Conservation (phyloP, 2,329 filamentous ascomycete genomes). For the Neocucurbitaria cava region DNA sequence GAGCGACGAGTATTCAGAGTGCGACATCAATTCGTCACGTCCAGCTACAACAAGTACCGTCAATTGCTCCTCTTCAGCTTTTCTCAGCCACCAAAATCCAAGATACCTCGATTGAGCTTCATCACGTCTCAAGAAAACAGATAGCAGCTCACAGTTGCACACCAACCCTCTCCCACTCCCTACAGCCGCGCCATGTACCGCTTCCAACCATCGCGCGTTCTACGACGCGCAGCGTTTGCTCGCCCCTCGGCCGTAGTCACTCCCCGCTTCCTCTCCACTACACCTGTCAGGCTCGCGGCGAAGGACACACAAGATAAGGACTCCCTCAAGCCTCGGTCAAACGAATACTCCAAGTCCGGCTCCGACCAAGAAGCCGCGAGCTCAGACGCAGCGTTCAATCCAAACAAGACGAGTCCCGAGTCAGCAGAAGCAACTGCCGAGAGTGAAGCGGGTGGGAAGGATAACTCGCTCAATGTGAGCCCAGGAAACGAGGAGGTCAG, state of each 20-base stretch:
- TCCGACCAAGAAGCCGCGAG: conserved; percentile 66
- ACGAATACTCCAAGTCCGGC: conserved; percentile 73
- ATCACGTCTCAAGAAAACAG: background rate
- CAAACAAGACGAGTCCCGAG: conserved; percentile 71
- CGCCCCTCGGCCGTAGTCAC: conserved; percentile 13
- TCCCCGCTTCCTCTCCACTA: conserved; percentile 35
- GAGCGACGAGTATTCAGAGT: conserved; percentile 1
- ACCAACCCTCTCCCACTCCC: background rate
- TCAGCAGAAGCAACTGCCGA: conserved; percentile 55
- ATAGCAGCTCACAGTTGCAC: background rate
- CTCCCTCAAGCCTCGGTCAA: conserved; percentile 68
- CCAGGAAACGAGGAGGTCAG: conserved; percentile 67
- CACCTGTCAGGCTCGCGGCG: conserved; percentile 31
- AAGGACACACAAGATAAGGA: conserved; percentile 60
- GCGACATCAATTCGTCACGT: conserved; percentile 12
- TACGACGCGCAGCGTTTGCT: conserved; percentile 23
- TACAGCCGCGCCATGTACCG: conserved; percentile 30
- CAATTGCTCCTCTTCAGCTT: conserved; percentile 4
- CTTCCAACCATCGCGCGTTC: conserved; percentile 25
- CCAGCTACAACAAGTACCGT: background rate
- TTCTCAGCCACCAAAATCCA: background rate
- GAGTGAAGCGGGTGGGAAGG: conserved; percentile 39
- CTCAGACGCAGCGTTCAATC: conserved; percentile 71
- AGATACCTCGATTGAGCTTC: background rate
- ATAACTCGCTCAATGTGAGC: conserved; percentile 61